Evolutionary conservation across 495 filamentous ascomycete species (phyloP).

Genomic region (Daldinia childiae): DNA sequence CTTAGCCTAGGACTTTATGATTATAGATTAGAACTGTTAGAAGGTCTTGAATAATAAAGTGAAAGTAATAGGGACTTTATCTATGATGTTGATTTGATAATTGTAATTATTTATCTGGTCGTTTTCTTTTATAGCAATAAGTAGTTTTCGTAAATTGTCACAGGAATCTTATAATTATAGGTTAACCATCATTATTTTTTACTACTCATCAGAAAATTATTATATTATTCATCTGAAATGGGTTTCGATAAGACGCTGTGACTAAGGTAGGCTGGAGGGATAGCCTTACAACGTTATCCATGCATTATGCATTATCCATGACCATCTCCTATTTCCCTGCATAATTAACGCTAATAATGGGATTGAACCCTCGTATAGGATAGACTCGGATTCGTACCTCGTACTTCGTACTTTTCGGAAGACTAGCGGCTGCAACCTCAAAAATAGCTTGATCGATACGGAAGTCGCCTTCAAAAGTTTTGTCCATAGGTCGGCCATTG

Average conservation of each 20-base stretch:
- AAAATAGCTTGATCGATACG: conserved; percentile 3
- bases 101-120: too few relatives aligned
- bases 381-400: conserved; percentile 17
- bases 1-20: neutral
- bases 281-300: too few relatives aligned
- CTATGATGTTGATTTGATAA: too few relatives aligned
- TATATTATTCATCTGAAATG: neutral
- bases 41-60: too few relatives aligned
- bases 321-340: neutral
- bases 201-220: neutral
- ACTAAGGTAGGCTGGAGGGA: neutral
- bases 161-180: too few relatives aligned
- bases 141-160: too few relatives aligned
- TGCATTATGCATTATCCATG: too few relatives aligned
- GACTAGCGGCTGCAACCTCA: neutral
- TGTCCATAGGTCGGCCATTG: too few relatives aligned
- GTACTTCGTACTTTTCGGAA: conserved; percentile 22
- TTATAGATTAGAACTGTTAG: neutral
- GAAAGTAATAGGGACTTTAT: too few relatives aligned
- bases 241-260: neutral
- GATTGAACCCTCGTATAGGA: neutral
- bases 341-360: neutral
- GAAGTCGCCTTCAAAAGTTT: too few relatives aligned
- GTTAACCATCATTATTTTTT: too few relatives aligned
- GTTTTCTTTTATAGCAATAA: too few relatives aligned